Evolutionary conservation across 192 early-diverging fungal genomes (phyloP).

Genomic region (Backusella tarrabulga): DNA sequence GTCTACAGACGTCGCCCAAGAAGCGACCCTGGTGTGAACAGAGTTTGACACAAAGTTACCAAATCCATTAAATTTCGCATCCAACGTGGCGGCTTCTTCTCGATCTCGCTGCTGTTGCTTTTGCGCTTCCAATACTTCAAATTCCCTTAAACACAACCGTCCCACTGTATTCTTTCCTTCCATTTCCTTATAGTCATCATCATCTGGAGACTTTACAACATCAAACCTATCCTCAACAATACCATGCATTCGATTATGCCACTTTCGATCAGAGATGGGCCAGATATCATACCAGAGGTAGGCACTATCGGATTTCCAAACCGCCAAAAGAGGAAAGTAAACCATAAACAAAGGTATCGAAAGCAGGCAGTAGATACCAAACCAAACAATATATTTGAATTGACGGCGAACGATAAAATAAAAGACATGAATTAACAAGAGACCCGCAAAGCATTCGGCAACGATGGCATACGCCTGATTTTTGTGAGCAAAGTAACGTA

Average conservation of each 20-base stretch:
- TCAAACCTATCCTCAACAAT: slow-evolving; percentile 1
- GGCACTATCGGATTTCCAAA: slow-evolving; percentile 25
- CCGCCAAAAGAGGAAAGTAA: slow-evolving; percentile 34
- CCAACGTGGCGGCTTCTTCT: slow-evolving; percentile 25
- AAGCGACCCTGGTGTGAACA: neutral
- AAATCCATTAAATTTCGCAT: slow-evolving; percentile 27
- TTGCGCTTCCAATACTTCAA: slow-evolving; percentile 25
- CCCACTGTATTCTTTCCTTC: neutral
- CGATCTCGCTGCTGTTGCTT: neutral
- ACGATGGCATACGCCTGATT: slow-evolving; percentile 20
- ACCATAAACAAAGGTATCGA: slow-evolving; percentile 33
- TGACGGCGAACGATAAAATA: slow-evolving; percentile 31
- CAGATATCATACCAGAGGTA: slow-evolving; percentile 40
- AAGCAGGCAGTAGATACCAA: slow-evolving; percentile 25
- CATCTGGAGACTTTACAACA: neutral
- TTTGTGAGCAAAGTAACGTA: slow-evolving; percentile 26
- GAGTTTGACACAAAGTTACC: slow-evolving; percentile 17
- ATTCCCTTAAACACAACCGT: slow-evolving; percentile 20
- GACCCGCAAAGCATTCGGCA: slow-evolving; percentile 16
- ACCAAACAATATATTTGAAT: slow-evolving; percentile 40
- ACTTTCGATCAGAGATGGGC: slow-evolving; percentile 17
- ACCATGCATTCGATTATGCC: slow-evolving; percentile 29
- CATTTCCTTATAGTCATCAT: neutral
- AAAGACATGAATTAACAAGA: slow-evolving; percentile 26
- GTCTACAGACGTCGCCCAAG: neutral